A percentile compares a stretch with the other conserved stretches of the same genome.
Evolutionary conservation across 129 eudicot species (phyloP).

Genomic region (Tagetes patula): DNA sequence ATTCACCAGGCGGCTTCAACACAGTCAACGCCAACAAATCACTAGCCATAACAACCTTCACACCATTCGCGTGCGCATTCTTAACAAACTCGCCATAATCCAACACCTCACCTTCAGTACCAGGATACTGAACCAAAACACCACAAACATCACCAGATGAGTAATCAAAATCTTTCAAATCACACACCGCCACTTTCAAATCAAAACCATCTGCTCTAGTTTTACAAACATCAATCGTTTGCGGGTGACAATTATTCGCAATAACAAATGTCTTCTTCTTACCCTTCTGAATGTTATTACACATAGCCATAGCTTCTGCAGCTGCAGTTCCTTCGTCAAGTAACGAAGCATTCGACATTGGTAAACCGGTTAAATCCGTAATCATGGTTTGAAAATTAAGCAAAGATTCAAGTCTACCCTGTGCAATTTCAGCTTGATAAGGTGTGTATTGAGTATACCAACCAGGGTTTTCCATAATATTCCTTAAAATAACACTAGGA

Average conservation of each 20-base stretch:
- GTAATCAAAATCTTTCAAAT: conserved; percentile 77
- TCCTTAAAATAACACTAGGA: conserved; percentile 85
- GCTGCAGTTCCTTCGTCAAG: conserved; percentile 95
- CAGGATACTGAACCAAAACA: conserved; percentile 91
- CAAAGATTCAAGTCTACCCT: conserved; percentile 81
- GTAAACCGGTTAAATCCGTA: conserved; percentile 78
- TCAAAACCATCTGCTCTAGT: conserved; percentile 89
- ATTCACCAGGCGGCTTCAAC: conserved; percentile 93
- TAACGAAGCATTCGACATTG: conserved; percentile 89
- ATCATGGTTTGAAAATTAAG: conserved; percentile 80
- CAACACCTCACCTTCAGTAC: conserved; percentile 87
- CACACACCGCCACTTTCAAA: conserved; percentile 58
- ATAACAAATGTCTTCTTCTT: conserved; percentile 81
- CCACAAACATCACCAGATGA: conserved; percentile 88
- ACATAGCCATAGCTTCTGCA: conserved; percentile 98
- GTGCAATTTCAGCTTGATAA: conserved; percentile 91
- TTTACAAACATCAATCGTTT: conserved; percentile 77
- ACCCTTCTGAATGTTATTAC: conserved; percentile 74
- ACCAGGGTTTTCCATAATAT: conserved; percentile 88
- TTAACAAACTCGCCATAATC: conserved; percentile 83
- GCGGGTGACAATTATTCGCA: conserved; percentile 89
- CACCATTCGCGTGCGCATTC: conserved; percentile 84
- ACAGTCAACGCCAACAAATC: conserved; percentile 90
- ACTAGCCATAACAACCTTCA: conserved; percentile 93
- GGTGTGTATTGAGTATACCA: conserved; percentile 99